Evolutionary conservation across 2,329 filamentous ascomycete genomes (phyloP).

Genomic region (Claviceps cyperi): DNA sequence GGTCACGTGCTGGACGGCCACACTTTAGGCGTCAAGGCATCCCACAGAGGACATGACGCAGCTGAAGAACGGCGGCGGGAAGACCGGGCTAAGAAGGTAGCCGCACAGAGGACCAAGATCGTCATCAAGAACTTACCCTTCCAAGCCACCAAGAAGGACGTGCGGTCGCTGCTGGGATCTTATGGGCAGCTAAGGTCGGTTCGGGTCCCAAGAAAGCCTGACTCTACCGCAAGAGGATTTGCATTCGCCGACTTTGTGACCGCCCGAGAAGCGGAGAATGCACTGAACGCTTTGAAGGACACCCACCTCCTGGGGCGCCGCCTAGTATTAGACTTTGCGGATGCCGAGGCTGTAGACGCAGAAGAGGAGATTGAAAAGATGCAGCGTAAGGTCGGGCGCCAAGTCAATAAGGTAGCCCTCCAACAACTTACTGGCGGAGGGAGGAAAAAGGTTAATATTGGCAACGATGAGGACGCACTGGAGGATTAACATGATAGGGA

Average conservation of each 20-base stretch:
- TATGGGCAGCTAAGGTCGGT: conserved; percentile 90
- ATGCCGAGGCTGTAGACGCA: conserved; percentile 75
- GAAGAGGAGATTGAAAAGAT: conserved; percentile 95
- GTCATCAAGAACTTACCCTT: conserved; percentile 98
- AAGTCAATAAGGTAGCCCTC: conserved; percentile 80
- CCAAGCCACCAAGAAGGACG: conserved; percentile 84
- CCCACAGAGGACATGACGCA: conserved; percentile 75
- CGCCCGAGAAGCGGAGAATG: conserved; percentile 75
- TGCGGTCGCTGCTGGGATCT: conserved; percentile 69
- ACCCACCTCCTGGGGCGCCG: conserved; percentile 86
- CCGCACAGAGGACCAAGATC: conserved; percentile 72
- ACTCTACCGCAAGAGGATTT: conserved; percentile 77
- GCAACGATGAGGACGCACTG: conserved; percentile 49
- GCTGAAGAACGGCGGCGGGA: conserved; percentile 74
- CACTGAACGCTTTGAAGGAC: conserved; percentile 78
- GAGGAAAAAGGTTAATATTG: conserved; percentile 80
- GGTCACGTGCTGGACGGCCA: conserved; percentile 78
- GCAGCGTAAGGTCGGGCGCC: conserved; percentile 85
- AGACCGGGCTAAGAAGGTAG: conserved; percentile 68
- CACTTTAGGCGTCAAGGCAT: conserved; percentile 69
- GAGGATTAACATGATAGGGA: conserved; percentile 15
- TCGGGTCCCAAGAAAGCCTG: conserved; percentile 89
- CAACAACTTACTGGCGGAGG: conserved; percentile 75
- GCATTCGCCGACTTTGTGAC: conserved; percentile 95
- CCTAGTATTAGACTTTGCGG: conserved; percentile 82